phyloP scores from a whole-genome alignment of 768 basidiomycete genomes.

The Leccinum barrowsii region DNA sequence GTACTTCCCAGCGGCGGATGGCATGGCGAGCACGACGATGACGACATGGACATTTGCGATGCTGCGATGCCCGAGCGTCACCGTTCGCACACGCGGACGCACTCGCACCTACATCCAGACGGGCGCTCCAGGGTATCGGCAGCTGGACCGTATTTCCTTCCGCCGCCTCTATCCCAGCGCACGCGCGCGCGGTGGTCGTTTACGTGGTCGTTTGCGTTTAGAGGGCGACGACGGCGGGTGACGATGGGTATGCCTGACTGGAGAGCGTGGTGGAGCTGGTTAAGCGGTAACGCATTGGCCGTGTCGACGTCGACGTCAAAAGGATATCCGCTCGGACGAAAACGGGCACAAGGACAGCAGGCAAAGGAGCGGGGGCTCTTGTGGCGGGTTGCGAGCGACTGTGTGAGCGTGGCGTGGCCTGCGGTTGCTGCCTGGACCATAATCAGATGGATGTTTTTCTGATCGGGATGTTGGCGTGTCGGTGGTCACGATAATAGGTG shows the following conservation, averaged over 20 bases:
- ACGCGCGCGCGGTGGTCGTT: constrained; percentile 27
- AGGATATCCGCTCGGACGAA: constrained; percentile 8
- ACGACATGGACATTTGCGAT: background rate
- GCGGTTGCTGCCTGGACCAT: constrained; percentile 24
- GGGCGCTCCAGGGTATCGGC: background rate
- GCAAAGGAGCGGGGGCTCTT: constrained; percentile 31
- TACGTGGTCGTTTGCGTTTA: constrained; percentile 54
- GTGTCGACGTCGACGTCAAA: constrained; percentile 4
- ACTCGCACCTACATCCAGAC: background rate
- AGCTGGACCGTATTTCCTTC: constrained; percentile 35
- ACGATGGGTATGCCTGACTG: constrained; percentile 41
- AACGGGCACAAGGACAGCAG: constrained; percentile 6
- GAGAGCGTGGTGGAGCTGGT: constrained; percentile 16
- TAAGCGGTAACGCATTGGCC: background rate
- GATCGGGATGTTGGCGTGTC: background rate
- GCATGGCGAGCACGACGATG: constrained; percentile 24
- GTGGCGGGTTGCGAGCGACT: constrained; percentile 38
- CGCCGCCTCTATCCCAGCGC: constrained; percentile 32
- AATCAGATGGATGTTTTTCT: constrained; percentile 30
- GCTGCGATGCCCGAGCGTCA: background rate
- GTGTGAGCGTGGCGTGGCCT: constrained; percentile 29
- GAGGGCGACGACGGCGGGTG: constrained; percentile 56
- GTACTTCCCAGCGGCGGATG: constrained; percentile 29
- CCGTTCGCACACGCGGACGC: background rate
- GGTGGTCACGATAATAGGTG: background rate